These are phyloP conservation scores for Taphrina sp. DNA, from an alignment of 1,139 yeast genomes.

Conservation along the genomic window DNA sequence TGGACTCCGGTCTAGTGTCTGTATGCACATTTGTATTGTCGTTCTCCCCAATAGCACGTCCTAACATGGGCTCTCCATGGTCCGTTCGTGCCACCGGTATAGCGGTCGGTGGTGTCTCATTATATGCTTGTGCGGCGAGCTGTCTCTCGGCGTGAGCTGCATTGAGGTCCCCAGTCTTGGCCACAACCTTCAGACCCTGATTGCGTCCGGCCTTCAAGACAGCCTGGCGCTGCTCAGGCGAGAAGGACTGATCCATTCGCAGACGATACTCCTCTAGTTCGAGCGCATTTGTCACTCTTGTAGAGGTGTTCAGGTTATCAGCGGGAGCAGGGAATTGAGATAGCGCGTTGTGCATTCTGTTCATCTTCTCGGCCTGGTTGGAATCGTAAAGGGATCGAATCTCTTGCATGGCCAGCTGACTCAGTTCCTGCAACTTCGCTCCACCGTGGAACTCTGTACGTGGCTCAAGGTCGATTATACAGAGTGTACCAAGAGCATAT, in stretches of 20 bases:
- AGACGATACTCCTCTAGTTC: slow-evolving; percentile 27
- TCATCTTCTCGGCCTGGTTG: slow-evolving; percentile 26
- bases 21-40: not conserved
- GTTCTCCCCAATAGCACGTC: slow-evolving; percentile 17
- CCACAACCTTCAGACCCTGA: slow-evolving; percentile 30
- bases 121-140: not conserved
- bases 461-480: slow-evolving; percentile 35
- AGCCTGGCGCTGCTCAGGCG: slow-evolving; percentile 33
- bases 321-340: slow-evolving; percentile 20
- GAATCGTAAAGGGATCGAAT: slow-evolving; percentile 28
- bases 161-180: slow-evolving; percentile 20
- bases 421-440: slow-evolving; percentile 34
- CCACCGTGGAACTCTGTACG: slow-evolving; percentile 33
- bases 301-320: not conserved
- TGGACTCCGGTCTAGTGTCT: not conserved
- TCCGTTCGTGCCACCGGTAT: not conserved
- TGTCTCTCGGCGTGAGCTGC: slow-evolving; percentile 1
- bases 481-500: slow-evolving; percentile 37
- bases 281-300: slow-evolving; percentile 22
- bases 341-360: slow-evolving; percentile 21
- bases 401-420: slow-evolving; percentile 34
- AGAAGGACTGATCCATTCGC: slow-evolving; percentile 18
- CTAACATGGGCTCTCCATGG: slow-evolving; percentile 11
- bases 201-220: slow-evolving; percentile 30
- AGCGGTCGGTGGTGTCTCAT: not conserved